Evolutionary conservation across 495 filamentous ascomycete species (phyloP), one percentile per base, ranked within the genome.

Genomic region (Neurospora sp.): DNA sequence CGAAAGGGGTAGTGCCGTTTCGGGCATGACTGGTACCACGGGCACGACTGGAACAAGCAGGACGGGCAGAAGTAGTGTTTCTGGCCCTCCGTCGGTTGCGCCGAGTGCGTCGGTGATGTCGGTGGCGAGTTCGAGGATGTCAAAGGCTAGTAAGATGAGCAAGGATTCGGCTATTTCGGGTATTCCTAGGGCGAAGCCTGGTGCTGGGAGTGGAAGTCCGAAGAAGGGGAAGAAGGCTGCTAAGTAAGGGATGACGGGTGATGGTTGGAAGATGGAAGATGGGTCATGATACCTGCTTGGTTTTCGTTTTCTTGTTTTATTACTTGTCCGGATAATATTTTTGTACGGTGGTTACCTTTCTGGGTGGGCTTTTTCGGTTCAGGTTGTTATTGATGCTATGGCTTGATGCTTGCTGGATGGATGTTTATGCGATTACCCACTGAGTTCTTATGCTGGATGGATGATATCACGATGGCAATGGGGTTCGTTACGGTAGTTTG

Each of bases 1-100:
- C 3, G 79, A 81, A 48, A 80, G 78, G 53, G 53, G 53, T 65
- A 65, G 53, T 65, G 27, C 53, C 53, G 14, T 65, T 14, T 65
- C 53, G 20, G 48, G 48, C 48, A 59, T 53, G 45, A 53, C n/a
- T 75, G 91, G 90, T 3, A 86, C 88, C 37, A 83, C 85, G 20
- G 82, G 42, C 12, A 42, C 53, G 2, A 65, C 85, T 16, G 82
- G 59, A 1, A 61, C 53, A 3, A 61, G 53, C 22, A 18, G 53
- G 14, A 65, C 53, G 6, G 53, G 22, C 0, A 6, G 22, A 0
- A 65, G 53, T 37, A 45, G 42, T 45, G 42, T 45, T 45, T 41
- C 40, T 14, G 18, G 42, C 42, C 18, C 42, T 9, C 42, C 18
- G 42, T 45, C 42, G 42, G 4, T 61, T 61, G 53, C 22, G 53